phyloP scores from a whole-genome alignment of 148 eudicot genomes.

The Rheum nobile region DNA sequence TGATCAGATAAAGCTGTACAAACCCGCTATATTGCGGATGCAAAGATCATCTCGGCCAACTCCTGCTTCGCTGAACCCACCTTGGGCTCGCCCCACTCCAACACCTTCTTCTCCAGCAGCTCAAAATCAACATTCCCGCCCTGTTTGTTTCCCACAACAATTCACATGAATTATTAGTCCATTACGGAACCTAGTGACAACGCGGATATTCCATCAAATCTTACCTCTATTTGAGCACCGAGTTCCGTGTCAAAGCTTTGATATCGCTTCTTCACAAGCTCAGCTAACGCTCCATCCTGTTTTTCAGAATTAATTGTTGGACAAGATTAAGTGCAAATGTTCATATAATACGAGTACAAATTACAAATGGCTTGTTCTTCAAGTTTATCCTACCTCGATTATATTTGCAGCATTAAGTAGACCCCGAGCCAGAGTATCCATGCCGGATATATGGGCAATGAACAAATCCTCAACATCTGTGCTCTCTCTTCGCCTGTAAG shows the following conservation, averaged over 20 bases:
- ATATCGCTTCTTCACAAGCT: conserved; percentile 82
- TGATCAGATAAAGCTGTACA: too few relatives aligned
- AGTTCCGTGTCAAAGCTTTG: conserved; percentile 74
- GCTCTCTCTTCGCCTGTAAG: conserved; percentile 87
- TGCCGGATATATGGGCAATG: conserved; percentile 86
- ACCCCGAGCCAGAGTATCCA: conserved; percentile 99
- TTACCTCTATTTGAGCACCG: conserved; percentile 74
- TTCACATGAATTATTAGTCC: not conserved
- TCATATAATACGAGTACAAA: not conserved
- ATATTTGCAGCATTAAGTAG: conserved; percentile 90
- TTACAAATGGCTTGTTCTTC: not conserved
- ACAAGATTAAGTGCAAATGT: not conserved
- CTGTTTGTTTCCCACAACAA: conserved; percentile 18
- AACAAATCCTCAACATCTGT: conserved; percentile 98
- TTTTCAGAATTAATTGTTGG: not conserved
- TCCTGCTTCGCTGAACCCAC: conserved; percentile 96
- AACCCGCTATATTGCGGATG: conserved; percentile 38
- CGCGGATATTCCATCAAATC: not conserved
- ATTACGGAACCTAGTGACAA: too few relatives aligned
- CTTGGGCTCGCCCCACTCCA: conserved; percentile 90
- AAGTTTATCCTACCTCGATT: conserved; percentile 41
- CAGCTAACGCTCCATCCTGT: conserved; percentile 68
- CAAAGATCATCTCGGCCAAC: conserved; percentile 91
- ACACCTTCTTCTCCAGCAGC: conserved; percentile 77
- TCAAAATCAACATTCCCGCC: conserved; percentile 91